These are phyloP conservation scores for Lathyrus tuberosus DNA, from an alignment of 306 rosid genomes.

Conservation along the genomic window DNA sequence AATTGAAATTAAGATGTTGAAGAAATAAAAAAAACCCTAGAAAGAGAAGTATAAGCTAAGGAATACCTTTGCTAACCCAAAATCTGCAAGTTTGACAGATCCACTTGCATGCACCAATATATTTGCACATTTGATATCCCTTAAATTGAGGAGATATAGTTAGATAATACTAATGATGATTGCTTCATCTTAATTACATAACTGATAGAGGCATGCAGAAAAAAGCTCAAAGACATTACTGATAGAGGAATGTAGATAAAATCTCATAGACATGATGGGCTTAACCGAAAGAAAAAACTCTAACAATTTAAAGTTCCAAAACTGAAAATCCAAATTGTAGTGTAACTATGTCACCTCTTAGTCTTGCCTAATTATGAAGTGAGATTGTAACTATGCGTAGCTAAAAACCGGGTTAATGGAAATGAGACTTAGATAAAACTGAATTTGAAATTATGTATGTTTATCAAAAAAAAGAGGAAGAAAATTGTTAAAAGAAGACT, in stretches of 20 bases:
- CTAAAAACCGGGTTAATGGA: too few relatives aligned
- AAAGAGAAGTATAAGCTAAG: slow-evolving; percentile 17
- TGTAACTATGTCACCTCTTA: slow-evolving; percentile 15
- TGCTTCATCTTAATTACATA: slow-evolving; percentile 25
- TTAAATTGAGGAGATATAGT: slow-evolving; percentile 40
- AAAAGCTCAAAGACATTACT: slow-evolving; percentile 25
- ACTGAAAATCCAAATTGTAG: slow-evolving; percentile 5
- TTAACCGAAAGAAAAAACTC: slow-evolving; percentile 23
- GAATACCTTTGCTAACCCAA: slow-evolving; percentile 96
- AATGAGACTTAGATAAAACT: too few relatives aligned
- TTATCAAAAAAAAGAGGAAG: too few relatives aligned
- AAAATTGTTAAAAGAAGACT: too few relatives aligned
- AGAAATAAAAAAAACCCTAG: slow-evolving; percentile 16
- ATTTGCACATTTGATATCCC: slow-evolving; percentile 98
- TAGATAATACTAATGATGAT: slow-evolving; percentile 34
- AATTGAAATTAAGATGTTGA: slow-evolving; percentile 24
- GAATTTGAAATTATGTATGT: too few relatives aligned
- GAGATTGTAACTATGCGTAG: too few relatives aligned
- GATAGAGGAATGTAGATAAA: slow-evolving; percentile 14
- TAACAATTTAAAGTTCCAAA: slow-evolving; percentile 30
- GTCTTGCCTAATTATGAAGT: slow-evolving; percentile 9
- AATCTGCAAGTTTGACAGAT: slow-evolving; percentile 96
- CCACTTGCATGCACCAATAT: slow-evolving; percentile 91
- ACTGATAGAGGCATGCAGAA: slow-evolving; percentile 18
- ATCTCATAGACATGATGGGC: slow-evolving; percentile 27